Evolutionary conservation across 352 stramenopile genomes (phyloP), one percentile per base, ranked within the genome.

Genomic region (Phytophthora ramorum): DNA sequence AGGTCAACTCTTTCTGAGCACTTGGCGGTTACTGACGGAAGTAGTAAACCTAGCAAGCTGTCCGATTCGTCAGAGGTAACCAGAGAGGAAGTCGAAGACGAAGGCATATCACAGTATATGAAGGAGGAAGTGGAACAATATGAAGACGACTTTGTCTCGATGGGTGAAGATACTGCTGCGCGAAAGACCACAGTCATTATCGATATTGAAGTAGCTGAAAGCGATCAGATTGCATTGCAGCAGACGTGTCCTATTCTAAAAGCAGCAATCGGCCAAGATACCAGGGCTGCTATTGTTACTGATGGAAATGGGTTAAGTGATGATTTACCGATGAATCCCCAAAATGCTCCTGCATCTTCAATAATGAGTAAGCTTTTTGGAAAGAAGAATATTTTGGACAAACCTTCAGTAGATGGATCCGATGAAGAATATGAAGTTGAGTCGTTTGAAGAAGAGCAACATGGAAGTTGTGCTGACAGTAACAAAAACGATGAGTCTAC

Each of bases 81-180:
- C 32, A 46, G 69, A 37, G 45, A 64, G 28, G 48, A 53, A 47
- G 30, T 32, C 38, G 50, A 30, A 3, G 41, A 69, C 12, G 24
- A 58, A 17, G 52, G 43, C 16, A 34, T 52, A 8, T 9, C 34
- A 34, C 10, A 47, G 7, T 62, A 20, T 20, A 20, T 43, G 7
- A 20, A 37, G 17, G 53, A 63, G 16, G 60, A 60, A 30, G 61
- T 60, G 20, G 51, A 67, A 4, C 28, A 73, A 47, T 75, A 80
- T 52, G 71, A 79, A 0, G 73, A 91, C 8, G 78, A 80, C 6
- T 90, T 90, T 24, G 63, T 58, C 8, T 79, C 74, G 5, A 64
- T 66, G 0, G 73, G 64, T 13, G 57, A 73, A 40, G 34, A 43
- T 17, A 16, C 17, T 7, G 32, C 28, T 26, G 26, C 14, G 13